These are phyloP conservation scores for Russula abietina DNA, from an alignment of 768 basidiomycete species.

Conservation along the genomic window DNA sequence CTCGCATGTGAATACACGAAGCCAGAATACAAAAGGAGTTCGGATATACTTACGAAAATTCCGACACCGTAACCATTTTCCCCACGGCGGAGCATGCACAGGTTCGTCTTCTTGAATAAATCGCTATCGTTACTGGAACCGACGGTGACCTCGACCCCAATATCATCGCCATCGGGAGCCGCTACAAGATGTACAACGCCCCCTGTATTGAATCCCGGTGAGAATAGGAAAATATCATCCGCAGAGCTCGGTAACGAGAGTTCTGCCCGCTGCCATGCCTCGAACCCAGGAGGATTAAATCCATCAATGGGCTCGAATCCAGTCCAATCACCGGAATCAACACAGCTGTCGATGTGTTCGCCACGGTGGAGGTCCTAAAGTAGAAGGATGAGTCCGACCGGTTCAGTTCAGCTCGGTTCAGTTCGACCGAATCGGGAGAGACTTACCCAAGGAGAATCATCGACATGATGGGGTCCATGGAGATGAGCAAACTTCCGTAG, in stretches of 20 bases:
- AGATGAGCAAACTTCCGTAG: background rate
- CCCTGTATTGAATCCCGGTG: background rate
- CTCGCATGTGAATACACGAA: background rate
- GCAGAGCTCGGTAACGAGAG: slow-evolving; percentile 9
- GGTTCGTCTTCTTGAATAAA: background rate
- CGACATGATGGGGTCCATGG: background rate
- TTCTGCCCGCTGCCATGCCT: slow-evolving; percentile 3
- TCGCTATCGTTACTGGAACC: background rate
- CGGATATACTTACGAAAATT: slow-evolving; percentile 7
- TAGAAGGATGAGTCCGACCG: too few relatives aligned
- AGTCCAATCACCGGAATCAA: slow-evolving; percentile 9
- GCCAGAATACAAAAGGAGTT: background rate
- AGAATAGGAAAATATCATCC: slow-evolving; percentile 13
- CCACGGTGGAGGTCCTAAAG: background rate
- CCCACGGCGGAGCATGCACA: slow-evolving; percentile 10
- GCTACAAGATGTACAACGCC: slow-evolving; percentile 5
- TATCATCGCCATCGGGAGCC: slow-evolving; percentile 9
- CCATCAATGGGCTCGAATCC: background rate
- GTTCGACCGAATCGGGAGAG: background rate
- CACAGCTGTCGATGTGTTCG: slow-evolving; percentile 6
- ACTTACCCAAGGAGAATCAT: background rate
- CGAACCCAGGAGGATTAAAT: background rate
- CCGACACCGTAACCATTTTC: slow-evolving; percentile 13
- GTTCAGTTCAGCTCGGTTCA: background rate
- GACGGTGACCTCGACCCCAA: slow-evolving; percentile 16